phyloP scores from a whole-genome alignment of 345 rosid genomes.

The Corchorus olitorius region DNA sequence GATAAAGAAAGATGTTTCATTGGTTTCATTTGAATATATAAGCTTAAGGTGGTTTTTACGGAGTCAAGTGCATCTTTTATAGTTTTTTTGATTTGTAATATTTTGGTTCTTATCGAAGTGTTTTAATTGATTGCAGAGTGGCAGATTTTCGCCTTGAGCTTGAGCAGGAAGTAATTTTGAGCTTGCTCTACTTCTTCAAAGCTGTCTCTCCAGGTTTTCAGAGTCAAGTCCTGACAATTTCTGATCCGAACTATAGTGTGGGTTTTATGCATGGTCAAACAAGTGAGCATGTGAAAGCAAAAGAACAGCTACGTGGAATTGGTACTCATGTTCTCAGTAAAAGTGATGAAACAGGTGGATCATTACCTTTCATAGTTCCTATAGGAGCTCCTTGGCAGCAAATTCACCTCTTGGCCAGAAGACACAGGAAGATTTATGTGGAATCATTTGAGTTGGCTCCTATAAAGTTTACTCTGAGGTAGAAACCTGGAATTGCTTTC shows the following conservation, averaged over 20 bases:
- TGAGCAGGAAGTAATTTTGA: slow-evolving; percentile 76
- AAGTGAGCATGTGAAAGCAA: slow-evolving; percentile 35
- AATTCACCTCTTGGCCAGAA: slow-evolving; percentile 77
- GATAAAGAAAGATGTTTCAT: slow-evolving; percentile 81
- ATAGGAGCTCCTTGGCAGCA: slow-evolving; percentile 98
- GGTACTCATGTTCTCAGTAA: slow-evolving; percentile 36
- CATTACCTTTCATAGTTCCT: slow-evolving; percentile 72
- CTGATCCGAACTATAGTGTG: slow-evolving; percentile 49
- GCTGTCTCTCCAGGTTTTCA: slow-evolving; percentile 64
- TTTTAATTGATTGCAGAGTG: slow-evolving; percentile 55
- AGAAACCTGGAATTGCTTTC: slow-evolving; percentile 10
- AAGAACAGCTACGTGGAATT: slow-evolving; percentile 37
- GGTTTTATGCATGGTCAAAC: slow-evolving; percentile 32
- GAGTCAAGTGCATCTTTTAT: slow-evolving; percentile 14
- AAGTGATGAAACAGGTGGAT: slow-evolving; percentile 40
- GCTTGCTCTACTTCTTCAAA: slow-evolving; percentile 67
- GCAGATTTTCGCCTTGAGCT: slow-evolving; percentile 84
- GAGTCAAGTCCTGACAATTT: slow-evolving; percentile 52
- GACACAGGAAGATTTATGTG: slow-evolving; percentile 79
- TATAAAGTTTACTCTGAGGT: slow-evolving; percentile 79
- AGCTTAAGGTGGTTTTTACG: slow-evolving; percentile 56
- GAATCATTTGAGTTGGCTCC: slow-evolving; percentile 82
- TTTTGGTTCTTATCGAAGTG: slow-evolving; percentile 26
- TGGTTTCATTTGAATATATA: slow-evolving; percentile 82
- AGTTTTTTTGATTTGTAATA: slow-evolving; percentile 12